Evolutionary conservation across 805 yeast species (phyloP).

Genomic region (Lipomyces yamadae): DNA sequence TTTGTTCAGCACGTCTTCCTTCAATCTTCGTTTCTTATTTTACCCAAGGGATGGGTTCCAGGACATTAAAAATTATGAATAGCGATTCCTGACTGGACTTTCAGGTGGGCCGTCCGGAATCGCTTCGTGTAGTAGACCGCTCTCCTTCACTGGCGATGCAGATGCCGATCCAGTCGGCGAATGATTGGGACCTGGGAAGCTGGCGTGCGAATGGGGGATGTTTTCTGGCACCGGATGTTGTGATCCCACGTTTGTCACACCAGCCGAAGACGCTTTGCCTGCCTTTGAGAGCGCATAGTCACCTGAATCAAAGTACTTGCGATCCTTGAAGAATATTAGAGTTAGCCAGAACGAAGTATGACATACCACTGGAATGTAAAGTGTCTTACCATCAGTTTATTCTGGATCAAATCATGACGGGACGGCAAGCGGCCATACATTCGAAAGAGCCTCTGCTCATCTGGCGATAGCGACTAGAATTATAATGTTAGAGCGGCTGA

Average conservation of each 20-base stretch:
- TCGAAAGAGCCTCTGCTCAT: conserved; percentile 76
- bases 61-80: neutral
- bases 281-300: conserved; percentile 78
- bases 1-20: neutral
- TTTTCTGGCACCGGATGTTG: conserved; percentile 43
- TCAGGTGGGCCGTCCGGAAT: neutral
- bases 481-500: neutral
- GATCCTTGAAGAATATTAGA: conserved; percentile 59
- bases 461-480: conserved; percentile 51
- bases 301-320: conserved; percentile 92
- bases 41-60: neutral
- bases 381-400: conserved; percentile 54
- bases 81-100: neutral
- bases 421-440: conserved; percentile 88
- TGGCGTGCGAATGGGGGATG: conserved; percentile 40
- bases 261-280: conserved; percentile 45
- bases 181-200: conserved; percentile 19
- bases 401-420: conserved; percentile 72
- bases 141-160: conserved; percentile 38
- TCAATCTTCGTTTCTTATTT: neutral
- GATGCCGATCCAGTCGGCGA: conserved; percentile 26
- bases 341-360: neutral
- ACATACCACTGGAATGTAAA: neutral
- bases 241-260: conserved; percentile 40
- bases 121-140: conserved; percentile 31